Base-by-base conservation (phyloP, 371 early-diverging fungal species). In the Lichtheimia corymbifera region DNA sequence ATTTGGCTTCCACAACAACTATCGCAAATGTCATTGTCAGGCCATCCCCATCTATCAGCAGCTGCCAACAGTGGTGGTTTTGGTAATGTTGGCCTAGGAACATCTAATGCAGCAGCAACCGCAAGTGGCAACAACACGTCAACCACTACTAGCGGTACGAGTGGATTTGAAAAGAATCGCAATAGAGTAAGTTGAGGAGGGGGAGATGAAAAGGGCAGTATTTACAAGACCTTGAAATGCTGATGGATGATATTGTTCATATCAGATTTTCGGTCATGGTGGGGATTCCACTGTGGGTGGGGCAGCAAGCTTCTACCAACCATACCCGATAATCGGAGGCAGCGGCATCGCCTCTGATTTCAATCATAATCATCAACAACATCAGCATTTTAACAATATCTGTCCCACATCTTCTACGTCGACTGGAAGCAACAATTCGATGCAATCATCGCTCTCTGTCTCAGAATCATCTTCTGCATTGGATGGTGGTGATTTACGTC, bases 381-480 rank as follows among this genome's bases (percentile, higher is more conserved):
- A 65, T 47, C 71, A 74, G 62, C 55, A 66, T n/a, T 68, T 51
- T 18, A 62, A 22, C 49, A 62, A 68, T 57, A 66, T 74, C 47
- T 62, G 64, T 25, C 76, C 76, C 27, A 75, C 76, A 12, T 74
- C 75, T 43, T 74, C 75, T 4, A 72, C 75, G 2, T 74, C 75
- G 11, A 74, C 75, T 7, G 75, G 75, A 24, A 74, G 75, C 60
- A 72, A 74, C 25, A 72, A 66, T 20, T 74, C 75, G n/a, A 66
- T 74, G 72, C 75, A 74, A 51, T 73, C 73, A 27, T 64, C 61
- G 30, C 66, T 68, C 41, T 73, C 74, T 30, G 66, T 71, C 57
- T 67, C 72, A 41, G 71, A 70, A 24, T 59, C 59, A 44, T 44
- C 57, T 27, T 40, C 57, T 45, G 57, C 57, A 6, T 45, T 56